phyloP scores from a whole-genome alignment of 768 basidiomycete genomes.

The Suillus variegatus region DNA sequence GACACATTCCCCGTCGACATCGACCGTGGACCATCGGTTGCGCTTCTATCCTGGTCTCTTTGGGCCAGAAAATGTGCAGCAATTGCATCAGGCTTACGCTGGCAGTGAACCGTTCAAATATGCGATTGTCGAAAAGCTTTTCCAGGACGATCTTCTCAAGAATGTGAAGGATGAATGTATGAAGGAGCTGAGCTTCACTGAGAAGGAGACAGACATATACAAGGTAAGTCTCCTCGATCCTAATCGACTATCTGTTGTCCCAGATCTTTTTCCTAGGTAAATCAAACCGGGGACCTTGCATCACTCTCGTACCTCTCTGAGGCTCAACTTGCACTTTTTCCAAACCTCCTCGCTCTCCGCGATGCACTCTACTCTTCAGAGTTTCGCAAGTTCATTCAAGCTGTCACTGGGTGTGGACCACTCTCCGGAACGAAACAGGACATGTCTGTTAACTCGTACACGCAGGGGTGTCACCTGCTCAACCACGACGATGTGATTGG shows the following conservation, averaged over 20 bases:
- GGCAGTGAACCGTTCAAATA: slow-evolving; percentile 77
- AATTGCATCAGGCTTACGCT: slow-evolving; percentile 57
- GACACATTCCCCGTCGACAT: slow-evolving; percentile 30
- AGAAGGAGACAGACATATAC: slow-evolving; percentile 99
- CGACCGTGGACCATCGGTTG: slow-evolving; percentile 19
- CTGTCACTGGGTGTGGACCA: slow-evolving; percentile 90
- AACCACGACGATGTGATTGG: slow-evolving; percentile 99
- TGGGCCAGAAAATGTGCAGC: slow-evolving; percentile 53
- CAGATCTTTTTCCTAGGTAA: slow-evolving; percentile 58
- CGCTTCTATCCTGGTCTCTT: slow-evolving; percentile 49
- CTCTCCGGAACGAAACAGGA: slow-evolving; percentile 92
- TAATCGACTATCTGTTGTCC: slow-evolving; percentile 3
- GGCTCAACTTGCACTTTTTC: slow-evolving; percentile 76
- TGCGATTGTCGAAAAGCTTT: slow-evolving; percentile 75
- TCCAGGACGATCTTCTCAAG: slow-evolving; percentile 79
- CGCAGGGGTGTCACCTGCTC: slow-evolving; percentile 88
- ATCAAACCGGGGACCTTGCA: slow-evolving; percentile 96
- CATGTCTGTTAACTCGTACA: slow-evolving; percentile 93
- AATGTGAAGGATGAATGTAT: slow-evolving; percentile 85
- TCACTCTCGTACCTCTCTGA: slow-evolving; percentile 86
- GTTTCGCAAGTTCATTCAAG: slow-evolving; percentile 81
- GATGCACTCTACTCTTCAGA: slow-evolving; percentile 86
- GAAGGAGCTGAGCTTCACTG: slow-evolving; percentile 75
- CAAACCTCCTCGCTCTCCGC: slow-evolving; percentile 77
- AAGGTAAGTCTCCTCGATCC: slow-evolving; percentile 50